Evolutionary conservation across 441 rosid genomes (phyloP), one percentile per base, ranked within the genome.

Genomic region (Oxalis stricta): DNA sequence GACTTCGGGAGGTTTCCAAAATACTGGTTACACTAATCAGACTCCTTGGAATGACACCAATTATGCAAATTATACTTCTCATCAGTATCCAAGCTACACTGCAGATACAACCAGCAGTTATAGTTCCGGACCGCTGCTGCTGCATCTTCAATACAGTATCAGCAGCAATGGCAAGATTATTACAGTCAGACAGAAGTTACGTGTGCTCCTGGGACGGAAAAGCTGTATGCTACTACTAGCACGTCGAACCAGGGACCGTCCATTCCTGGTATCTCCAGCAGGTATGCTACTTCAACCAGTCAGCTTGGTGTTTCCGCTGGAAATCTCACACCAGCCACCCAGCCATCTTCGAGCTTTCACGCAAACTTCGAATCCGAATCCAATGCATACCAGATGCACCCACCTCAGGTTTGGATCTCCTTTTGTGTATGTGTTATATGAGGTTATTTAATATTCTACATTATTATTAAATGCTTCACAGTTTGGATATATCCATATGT

Each of bases 131-230:
- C n/a, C 34, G 50, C 53, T 63, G 69, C 84, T 46, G 52, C 77
- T 31, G 41, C 84, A 23, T 35, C 82, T 46, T 63, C 93, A 50
- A 44, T 63, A 49, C 76, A 81, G 17, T 77, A 82, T 61, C 86
- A 87, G 50, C 94, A 73, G 59, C 96, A 87, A 63, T 92, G 91
- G 95, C 58, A 84, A 42, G 79, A 74, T 64, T 84, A 81, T 68
- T 84, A 81, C 75, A 66, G 79, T 60, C 88, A 79, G 66, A 62
- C 95, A 32, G 99, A 92, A 74, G 96, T 84, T 47, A 86, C 70
- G 38, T 87, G 96, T 73, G 99, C 99, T 47, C 99, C 96, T 0
- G 96, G 99, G 38, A 92, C 96, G 10, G 99, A 92, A 61, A 84
- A 74, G 53, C 50, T 74, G 61, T 55, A n/a, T n/a, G n/a, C 87